These are phyloP conservation scores for Cytospora mali DNA, from an alignment of 2,329 filamentous ascomycete genomes.

Conservation along the genomic window DNA sequence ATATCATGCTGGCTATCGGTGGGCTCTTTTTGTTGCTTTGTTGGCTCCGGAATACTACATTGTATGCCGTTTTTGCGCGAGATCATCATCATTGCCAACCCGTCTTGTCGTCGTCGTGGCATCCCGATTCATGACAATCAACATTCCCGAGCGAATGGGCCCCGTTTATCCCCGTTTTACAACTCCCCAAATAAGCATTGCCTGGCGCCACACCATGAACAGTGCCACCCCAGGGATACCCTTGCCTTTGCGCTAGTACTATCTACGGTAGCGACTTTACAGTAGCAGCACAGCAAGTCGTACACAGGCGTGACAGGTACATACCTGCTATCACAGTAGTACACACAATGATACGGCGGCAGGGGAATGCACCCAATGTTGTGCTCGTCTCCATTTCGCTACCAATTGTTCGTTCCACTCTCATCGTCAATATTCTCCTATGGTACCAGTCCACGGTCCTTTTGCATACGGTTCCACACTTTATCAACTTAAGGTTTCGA, in stretches of 20 bases:
- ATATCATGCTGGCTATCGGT: neutral
- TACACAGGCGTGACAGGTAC: too few relatives aligned
- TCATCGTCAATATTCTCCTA: neutral
- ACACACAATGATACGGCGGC: neutral
- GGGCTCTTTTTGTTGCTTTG: neutral
- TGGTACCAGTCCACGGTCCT: too few relatives aligned
- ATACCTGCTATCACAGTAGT: too few relatives aligned
- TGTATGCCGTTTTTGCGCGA: too few relatives aligned
- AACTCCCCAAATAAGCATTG: neutral
- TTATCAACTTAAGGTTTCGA: conserved; percentile 2
- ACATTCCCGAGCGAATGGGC: neutral
- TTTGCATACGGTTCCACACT: neutral
- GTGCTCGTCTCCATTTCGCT: neutral
- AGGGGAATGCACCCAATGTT: neutral
- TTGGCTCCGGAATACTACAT: neutral
- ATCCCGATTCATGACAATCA: neutral
- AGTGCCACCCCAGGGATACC: neutral
- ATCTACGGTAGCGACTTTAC: too few relatives aligned
- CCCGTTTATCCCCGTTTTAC: neutral
- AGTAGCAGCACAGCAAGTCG: too few relatives aligned
- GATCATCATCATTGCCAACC: neutral
- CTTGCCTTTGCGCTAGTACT: neutral
- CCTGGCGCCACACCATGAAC: neutral
- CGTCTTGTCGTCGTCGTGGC: neutral
- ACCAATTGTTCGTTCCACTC: neutral